Evolutionary conservation across 2,329 filamentous ascomycete genomes (phyloP), one percentile per base, ranked within the genome.

Genomic region (Harringtonia aguacate): DNA sequence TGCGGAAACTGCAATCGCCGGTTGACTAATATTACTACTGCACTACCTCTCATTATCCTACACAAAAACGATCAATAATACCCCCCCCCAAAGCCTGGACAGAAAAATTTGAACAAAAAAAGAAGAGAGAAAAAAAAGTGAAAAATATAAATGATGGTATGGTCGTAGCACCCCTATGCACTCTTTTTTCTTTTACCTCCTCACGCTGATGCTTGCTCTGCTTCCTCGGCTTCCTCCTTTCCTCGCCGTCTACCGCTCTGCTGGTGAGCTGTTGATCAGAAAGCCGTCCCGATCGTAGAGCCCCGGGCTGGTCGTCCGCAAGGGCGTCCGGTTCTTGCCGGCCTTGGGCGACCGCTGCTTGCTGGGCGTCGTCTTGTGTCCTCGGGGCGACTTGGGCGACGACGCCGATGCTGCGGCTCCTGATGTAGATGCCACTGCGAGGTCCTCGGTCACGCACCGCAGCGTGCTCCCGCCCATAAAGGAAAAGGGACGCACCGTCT

Each of bases 221-320:
- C n/a, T n/a, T n/a, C n/a, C n/a, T n/a, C n/a, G 13, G 28, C 28
- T 8, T 22, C 5, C 22, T 5, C n/a, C n/a, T 36, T 12, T 13
- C 8, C 5, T 8, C 22, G 22, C 10, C 36, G 6, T 27, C 13
- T 18, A 14, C 14, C 21, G 17, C 7, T 18, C 30, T n/a, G 62
- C 62, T 3, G 66, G 68, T 22, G 66, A 67, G 27, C 57, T 55
- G 20, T 22, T 22, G 47, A 65, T 58, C 46, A 70, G 51, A 41
- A 71, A 71, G 2, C 67, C 69, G 24, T 71, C 65, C 39, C 60
- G 54, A 46, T 71, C 67, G 47, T 72, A 72, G 39, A 69, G 41
- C 2, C 41, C 64, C 27, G 66, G 46, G 29, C 64, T 70, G 18
- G 68, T n/a, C n/a, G 65, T 1, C 48, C 39, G 31, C 39, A 42